A percentile compares a stretch with the other conserved stretches of the same genome.
Conservation (phyloP, 768 basidiomycete species). For the Tylopilus balloui region DNA sequence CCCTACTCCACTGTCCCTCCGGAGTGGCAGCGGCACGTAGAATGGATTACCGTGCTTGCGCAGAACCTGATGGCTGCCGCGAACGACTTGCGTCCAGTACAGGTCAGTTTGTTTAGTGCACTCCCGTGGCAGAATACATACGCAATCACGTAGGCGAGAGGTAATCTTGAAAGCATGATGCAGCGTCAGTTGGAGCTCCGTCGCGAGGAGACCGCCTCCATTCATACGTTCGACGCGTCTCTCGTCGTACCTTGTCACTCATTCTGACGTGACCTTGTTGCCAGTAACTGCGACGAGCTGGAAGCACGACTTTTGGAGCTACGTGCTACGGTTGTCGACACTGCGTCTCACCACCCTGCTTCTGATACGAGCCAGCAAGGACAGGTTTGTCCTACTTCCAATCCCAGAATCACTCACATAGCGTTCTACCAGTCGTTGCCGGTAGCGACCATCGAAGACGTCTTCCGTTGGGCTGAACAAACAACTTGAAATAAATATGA, state of each 20-base stretch:
- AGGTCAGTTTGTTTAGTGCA: conserved; percentile 43
- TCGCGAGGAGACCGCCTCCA: conserved; percentile 59
- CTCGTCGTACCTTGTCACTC: not conserved
- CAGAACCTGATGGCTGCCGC: conserved; percentile 89
- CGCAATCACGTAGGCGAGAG: conserved; percentile 55
- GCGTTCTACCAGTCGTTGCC: conserved; percentile 7
- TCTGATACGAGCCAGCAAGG: conserved; percentile 3
- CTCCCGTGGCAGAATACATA: not conserved
- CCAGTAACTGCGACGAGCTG: conserved; percentile 68
- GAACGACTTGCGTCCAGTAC: conserved; percentile 85
- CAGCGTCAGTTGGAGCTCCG: conserved; percentile 70
- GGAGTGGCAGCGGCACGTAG: conserved; percentile 70
- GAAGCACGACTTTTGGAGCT: conserved; percentile 60
- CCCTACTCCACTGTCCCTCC: conserved; percentile 42
- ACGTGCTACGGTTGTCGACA: conserved; percentile 30
- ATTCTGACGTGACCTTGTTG: conserved; percentile 8
- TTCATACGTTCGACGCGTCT: conserved; percentile 57
- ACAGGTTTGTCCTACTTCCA: conserved; percentile 14
- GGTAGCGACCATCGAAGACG: conserved; percentile 33
- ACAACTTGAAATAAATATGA: conserved; percentile 16
- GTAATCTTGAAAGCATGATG: conserved; percentile 81
- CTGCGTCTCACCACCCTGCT: not conserved
- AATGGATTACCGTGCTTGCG: conserved; percentile 76
- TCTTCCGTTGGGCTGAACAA: conserved; percentile 58
- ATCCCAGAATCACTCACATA: not conserved